phyloP scores from a whole-genome alignment of 108 stramenopile genomes.

The Hondaea fermentalgiana region DNA sequence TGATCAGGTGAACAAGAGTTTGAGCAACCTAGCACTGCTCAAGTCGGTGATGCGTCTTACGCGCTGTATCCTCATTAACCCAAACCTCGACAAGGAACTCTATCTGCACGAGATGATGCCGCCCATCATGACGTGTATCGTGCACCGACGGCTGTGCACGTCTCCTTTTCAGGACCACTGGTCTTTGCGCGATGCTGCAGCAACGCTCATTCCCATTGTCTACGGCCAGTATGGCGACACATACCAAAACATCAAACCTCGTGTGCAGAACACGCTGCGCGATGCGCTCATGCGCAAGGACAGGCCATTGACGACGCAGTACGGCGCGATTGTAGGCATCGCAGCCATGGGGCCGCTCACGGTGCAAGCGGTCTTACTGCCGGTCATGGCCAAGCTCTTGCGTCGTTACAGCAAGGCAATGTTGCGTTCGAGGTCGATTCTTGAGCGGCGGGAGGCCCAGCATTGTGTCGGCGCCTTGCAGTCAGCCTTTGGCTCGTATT shows the following conservation, averaged over 20 bases:
- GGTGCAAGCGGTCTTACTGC: neutral
- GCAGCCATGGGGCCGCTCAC: conserved; percentile 15
- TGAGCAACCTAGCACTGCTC: neutral
- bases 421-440: neutral
- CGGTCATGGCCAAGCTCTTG: neutral
- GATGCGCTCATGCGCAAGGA: neutral
- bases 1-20: conserved; percentile 13
- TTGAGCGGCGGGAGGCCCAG: neutral
- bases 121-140: neutral
- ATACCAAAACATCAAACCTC: neutral
- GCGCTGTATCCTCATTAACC: neutral
- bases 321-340: conserved; percentile 12
- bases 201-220: neutral
- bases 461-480: neutral
- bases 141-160: neutral
- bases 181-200: neutral
- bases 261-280: neutral
- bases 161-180: conserved; percentile 1
- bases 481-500: neutral
- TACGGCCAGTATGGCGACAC: conserved; percentile 7
- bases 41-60: conserved; percentile 10
- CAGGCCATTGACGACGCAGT: neutral
- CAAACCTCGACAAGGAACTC: neutral
- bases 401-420: neutral
- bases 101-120: conserved; percentile 19